Conservation (phyloP, 1,284 basidiomycete species). For the Polyporus tsugae region DNA sequence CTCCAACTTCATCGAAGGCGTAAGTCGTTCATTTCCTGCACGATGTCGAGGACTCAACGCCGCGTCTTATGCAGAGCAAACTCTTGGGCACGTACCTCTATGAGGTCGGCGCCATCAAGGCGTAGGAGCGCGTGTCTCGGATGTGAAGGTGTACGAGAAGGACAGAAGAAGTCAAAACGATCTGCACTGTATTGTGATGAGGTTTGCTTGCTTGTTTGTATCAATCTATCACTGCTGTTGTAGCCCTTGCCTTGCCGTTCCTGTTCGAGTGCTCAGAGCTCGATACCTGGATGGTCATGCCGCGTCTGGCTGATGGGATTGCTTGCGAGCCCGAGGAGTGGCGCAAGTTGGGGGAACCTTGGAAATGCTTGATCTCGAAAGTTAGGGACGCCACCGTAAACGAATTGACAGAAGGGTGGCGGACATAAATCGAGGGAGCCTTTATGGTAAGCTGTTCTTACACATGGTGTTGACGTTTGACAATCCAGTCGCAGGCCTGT, state of each 20-base stretch:
- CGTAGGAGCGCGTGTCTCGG: not conserved
- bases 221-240: slow-evolving; percentile 1
- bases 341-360: too few relatives aligned
- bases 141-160: not conserved
- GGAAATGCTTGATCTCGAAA: too few relatives aligned
- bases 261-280: not conserved
- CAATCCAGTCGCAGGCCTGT: too few relatives aligned
- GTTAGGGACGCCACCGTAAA: too few relatives aligned
- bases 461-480: too few relatives aligned
- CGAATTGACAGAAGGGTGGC: too few relatives aligned
- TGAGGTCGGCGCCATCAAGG: slow-evolving; percentile 64
- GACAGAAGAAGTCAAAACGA: slow-evolving; percentile 3
- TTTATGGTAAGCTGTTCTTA: too few relatives aligned
- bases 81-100: slow-evolving; percentile 87
- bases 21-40: slow-evolving; percentile 46
- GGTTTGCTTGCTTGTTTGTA: not conserved
- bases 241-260: not conserved
- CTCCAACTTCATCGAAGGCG: slow-evolving; percentile 93
- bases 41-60: not conserved
- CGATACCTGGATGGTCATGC: not conserved
- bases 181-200: not conserved
- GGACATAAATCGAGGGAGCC: too few relatives aligned
- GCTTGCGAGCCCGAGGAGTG: too few relatives aligned
- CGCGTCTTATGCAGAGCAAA: slow-evolving; percentile 60
- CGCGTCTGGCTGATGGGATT: too few relatives aligned